These are phyloP conservation scores for Saccharomyces hybrid DNA, from an alignment of 1,139 yeast genomes.

Conservation along the genomic window DNA sequence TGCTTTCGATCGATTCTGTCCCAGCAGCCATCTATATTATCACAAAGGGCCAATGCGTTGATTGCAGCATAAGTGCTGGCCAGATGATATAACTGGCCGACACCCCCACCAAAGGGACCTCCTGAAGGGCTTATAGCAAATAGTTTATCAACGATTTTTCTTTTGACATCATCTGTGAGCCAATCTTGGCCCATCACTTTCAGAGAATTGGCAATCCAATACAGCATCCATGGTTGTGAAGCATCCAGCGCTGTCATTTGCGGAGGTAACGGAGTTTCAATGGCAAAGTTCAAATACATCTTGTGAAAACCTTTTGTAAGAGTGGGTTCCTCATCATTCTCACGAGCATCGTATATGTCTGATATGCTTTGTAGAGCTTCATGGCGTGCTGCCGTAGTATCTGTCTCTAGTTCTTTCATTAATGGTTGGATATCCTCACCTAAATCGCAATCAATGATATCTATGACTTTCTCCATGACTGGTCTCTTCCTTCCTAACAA, in stretches of 20 bases:
- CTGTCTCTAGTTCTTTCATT: conserved; percentile 31
- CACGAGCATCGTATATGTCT: background rate
- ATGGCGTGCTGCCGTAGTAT: conserved; percentile 38
- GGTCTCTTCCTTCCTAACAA: conserved; percentile 30
- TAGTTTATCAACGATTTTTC: conserved; percentile 20
- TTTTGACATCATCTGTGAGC: conserved; percentile 19
- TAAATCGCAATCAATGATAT: conserved; percentile 9
- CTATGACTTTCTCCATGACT: conserved; percentile 15
- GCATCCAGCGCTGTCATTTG: conserved; percentile 58
- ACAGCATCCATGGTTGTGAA: conserved; percentile 83
- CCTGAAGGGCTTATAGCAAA: conserved; percentile 35
- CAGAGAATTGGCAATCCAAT: conserved; percentile 69
- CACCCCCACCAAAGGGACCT: conserved; percentile 78
- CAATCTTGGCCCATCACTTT: conserved; percentile 34
- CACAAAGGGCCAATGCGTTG: conserved; percentile 50
- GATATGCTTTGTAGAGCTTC: conserved; percentile 33
- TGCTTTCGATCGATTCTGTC: conserved; percentile 37
- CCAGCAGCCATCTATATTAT: conserved; percentile 40
- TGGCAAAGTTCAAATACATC: conserved; percentile 36
- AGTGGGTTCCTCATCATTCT: conserved; percentile 20
- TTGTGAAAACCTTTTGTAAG: conserved; percentile 35
- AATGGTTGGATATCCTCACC: conserved; percentile 12
- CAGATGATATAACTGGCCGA: conserved; percentile 70
- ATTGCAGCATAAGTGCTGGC: conserved; percentile 83
- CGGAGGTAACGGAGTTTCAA: conserved; percentile 36